Conservation (phyloP, 805 yeast genomes). For the Starmerella vaccinii region DNA sequence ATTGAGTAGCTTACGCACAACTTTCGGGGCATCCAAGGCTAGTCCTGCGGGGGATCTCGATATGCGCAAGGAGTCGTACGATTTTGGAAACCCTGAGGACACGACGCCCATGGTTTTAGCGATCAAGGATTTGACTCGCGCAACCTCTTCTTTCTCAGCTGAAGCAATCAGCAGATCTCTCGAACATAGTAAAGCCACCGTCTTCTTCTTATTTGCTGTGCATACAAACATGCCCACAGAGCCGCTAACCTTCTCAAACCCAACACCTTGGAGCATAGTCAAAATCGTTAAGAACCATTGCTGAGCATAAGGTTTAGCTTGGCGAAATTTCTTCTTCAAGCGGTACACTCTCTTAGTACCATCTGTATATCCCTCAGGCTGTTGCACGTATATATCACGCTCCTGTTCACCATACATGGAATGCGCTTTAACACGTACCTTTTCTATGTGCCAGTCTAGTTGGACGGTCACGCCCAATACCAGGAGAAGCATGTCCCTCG, state of each 20-base stretch:
- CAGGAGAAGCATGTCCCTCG: neutral
- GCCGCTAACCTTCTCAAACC: neutral
- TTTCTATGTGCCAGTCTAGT: neutral
- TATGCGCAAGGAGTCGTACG: neutral
- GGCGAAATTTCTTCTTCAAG: neutral
- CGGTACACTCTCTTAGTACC: neutral
- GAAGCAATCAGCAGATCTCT: neutral
- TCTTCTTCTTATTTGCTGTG: neutral
- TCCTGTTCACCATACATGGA: neutral
- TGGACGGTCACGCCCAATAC: neutral
- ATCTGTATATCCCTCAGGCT: neutral
- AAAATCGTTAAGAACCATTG: neutral
- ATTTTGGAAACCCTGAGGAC: neutral
- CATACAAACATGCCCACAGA: neutral
- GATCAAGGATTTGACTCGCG: neutral
- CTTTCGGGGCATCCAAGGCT: neutral
- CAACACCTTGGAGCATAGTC: neutral
- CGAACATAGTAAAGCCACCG: neutral
- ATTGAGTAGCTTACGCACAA: neutral
- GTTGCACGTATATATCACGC: neutral
- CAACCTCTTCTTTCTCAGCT: neutral
- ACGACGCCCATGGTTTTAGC: neutral
- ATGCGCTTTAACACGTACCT: neutral
- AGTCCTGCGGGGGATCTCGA: neutral
- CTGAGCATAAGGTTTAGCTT: neutral